These are phyloP conservation scores for Dactylonectria macrodidyma DNA, from an alignment of 2,329 filamentous ascomycete genomes.

Conservation along the genomic window DNA sequence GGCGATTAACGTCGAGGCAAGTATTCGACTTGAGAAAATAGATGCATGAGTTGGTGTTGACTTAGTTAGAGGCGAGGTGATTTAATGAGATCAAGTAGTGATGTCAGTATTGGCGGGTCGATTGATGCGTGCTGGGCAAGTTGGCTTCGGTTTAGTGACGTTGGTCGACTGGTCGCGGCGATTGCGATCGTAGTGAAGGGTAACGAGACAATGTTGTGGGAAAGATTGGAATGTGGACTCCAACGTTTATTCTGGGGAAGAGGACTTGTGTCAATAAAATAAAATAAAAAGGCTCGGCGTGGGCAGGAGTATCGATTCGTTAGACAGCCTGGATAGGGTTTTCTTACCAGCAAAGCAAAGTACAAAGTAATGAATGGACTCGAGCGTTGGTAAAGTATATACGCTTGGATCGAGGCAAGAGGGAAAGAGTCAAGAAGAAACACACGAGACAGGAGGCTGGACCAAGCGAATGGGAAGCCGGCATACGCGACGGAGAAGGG, in stretches of 20 bases:
- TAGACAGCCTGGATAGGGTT: conserved; percentile 12
- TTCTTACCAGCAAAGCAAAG: conserved; percentile 41
- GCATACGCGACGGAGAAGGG: conserved; percentile 27
- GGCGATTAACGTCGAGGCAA: conserved; percentile 28
- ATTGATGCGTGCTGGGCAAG: conserved; percentile 8
- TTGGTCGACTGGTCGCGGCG: not conserved
- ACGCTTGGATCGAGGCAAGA: conserved; percentile 11
- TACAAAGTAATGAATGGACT: conserved; percentile 19
- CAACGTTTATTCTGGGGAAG: conserved; percentile 31
- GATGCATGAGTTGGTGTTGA: conserved; percentile 34
- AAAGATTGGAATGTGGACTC: conserved; percentile 40
- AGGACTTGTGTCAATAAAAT: conserved; percentile 30
- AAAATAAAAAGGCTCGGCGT: conserved; percentile 35
- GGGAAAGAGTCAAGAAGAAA: conserved; percentile 8
- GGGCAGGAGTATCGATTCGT: conserved; percentile 30
- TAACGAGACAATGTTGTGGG: conserved; percentile 24
- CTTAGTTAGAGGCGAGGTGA: not conserved
- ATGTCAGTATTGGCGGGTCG: conserved; percentile 20
- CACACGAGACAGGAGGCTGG: not conserved
- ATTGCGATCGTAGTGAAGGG: not conserved
- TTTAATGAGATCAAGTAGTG: conserved; percentile 1
- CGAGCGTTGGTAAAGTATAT: conserved; percentile 1
- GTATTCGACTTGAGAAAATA: conserved; percentile 28
- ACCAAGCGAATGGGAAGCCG: conserved; percentile 21
- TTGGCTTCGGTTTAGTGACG: conserved; percentile 3